Conservation (phyloP, 2,329 filamentous ascomycete genomes). For the Boeremia lycopersici region DNA sequence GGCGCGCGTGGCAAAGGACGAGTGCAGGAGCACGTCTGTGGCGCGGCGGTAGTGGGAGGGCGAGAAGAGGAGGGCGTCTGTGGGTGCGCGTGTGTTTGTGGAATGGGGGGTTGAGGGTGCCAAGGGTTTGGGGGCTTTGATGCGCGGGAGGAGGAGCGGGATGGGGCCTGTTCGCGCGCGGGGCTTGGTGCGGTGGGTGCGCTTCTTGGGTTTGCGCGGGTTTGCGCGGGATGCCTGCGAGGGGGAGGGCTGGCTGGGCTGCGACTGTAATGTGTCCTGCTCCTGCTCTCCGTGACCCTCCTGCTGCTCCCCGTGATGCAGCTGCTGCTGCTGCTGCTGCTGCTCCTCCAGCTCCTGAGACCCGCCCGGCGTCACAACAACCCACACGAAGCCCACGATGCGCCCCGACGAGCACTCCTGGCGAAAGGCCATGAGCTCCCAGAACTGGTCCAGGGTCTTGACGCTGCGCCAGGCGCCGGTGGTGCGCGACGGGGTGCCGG, state of each 20-base stretch:
- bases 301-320: too few relatives aligned
- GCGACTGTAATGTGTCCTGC: conserved; percentile 30
- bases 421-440: conserved; percentile 97
- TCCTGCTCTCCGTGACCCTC: too few relatives aligned
- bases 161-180: conserved; percentile 62
- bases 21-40: conserved; percentile 71
- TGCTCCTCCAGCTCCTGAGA: conserved; percentile 41
- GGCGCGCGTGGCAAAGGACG: conserved; percentile 72
- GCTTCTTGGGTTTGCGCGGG: conserved; percentile 22
- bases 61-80: conserved; percentile 67
- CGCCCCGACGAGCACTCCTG: conserved; percentile 95
- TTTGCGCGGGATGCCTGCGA: conserved; percentile 25
- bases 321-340: too few relatives aligned
- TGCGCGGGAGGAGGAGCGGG: conserved; percentile 65
- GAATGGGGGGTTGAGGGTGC: too few relatives aligned
- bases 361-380: conserved; percentile 72
- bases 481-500: conserved; percentile 55
- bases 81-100: too few relatives aligned
- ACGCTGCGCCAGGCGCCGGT: conserved; percentile 82
- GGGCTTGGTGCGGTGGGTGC: conserved; percentile 25
- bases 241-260: conserved; percentile 25
- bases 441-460: conserved; percentile 85
- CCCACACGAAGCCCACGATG: conserved; percentile 92
- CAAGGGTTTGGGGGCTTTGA: too few relatives aligned
- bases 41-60: conserved; percentile 70